Evolutionary conservation across 352 stramenopile species (phyloP).

Genomic region (Globisporangium recalcitrans): DNA sequence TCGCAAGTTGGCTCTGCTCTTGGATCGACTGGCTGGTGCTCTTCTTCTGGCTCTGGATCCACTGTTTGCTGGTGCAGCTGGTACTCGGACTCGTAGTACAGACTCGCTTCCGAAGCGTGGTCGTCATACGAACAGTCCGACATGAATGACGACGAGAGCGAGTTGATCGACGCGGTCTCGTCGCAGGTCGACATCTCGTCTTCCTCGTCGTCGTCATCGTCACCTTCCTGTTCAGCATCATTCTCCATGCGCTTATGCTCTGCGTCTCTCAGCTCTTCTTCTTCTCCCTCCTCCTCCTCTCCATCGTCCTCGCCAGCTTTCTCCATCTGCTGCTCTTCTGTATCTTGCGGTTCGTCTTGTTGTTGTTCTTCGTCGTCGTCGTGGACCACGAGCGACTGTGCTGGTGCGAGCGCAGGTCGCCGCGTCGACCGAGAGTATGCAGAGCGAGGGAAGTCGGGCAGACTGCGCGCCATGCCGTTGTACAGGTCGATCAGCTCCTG

Average conservation of each 20-base stretch:
- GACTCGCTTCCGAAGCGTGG: neutral
- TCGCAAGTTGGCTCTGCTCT: neutral
- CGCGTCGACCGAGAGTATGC: conserved; percentile 12
- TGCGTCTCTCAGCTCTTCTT: neutral
- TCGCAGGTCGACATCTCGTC: conserved; percentile 15
- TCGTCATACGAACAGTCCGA: conserved; percentile 16
- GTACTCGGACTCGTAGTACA: conserved; percentile 18
- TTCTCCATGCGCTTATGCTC: neutral
- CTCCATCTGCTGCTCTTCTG: neutral
- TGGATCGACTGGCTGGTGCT: neutral
- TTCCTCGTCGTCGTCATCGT: conserved; percentile 3
- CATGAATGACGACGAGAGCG: conserved; percentile 17
- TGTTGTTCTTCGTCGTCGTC: neutral
- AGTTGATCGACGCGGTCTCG: conserved; percentile 17
- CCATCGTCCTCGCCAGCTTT: neutral
- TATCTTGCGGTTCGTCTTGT: neutral
- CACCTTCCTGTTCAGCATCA: neutral
- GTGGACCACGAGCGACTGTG: neutral
- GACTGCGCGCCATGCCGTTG: conserved; percentile 15
- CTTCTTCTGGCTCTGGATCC: neutral
- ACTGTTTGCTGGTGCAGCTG: neutral
- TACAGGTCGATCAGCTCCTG: conserved; percentile 10
- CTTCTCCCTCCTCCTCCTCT: neutral
- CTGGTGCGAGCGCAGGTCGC: neutral
- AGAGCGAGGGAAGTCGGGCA: conserved; percentile 10